A percentile compares a stretch with the other conserved stretches of the same genome.
These are phyloP conservation scores for Podospora pseudoanserina DNA, from an alignment of 495 filamentous ascomycete species.

Conservation along the genomic window DNA sequence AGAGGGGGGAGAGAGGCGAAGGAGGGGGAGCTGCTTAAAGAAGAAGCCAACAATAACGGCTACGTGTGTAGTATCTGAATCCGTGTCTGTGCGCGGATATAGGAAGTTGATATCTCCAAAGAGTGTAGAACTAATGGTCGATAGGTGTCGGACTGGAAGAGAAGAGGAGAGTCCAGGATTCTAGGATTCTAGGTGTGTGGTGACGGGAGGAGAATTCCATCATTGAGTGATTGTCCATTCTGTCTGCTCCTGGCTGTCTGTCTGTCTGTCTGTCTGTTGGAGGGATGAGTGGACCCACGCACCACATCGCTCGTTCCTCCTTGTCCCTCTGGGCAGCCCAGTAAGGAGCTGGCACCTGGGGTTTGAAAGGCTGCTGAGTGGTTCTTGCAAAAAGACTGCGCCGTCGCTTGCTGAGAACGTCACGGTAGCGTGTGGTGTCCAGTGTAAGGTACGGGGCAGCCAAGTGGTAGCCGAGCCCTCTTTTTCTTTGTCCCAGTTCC, in stretches of 20 bases:
- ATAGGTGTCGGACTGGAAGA: background rate
- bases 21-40: background rate
- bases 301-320: background rate
- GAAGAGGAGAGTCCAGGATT: background rate
- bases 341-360: background rate
- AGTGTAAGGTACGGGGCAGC: background rate
- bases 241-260: no score
- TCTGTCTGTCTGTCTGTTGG: background rate
- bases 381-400: slow-evolving; percentile 2
- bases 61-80: background rate
- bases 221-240: background rate
- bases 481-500: slow-evolving; percentile 3
- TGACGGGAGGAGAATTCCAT: background rate
- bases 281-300: background rate
- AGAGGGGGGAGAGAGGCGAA: background rate
- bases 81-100: background rate
- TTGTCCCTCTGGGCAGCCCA: background rate
- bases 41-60: background rate
- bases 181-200: background rate
- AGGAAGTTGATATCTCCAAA: background rate
- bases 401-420: slow-evolving; percentile 2
- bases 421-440: background rate
- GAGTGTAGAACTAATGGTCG: background rate
- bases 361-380: background rate
- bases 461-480: slow-evolving; percentile 3